Evolutionary conservation across 768 basidiomycete genomes (phyloP).

Genomic region (Leccinellum albellum): DNA sequence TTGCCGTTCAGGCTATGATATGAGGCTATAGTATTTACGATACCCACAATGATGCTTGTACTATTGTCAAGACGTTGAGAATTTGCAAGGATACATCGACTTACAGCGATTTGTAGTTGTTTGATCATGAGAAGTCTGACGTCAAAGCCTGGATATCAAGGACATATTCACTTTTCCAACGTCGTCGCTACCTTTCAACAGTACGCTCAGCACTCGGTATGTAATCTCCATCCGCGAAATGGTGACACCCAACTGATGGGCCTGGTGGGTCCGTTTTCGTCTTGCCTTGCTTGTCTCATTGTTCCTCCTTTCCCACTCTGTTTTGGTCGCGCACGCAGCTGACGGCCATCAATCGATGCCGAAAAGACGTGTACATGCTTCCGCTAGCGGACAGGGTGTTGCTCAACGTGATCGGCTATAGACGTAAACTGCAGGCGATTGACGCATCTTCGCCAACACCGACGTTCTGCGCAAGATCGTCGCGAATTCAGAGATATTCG

Average conservation of each 20-base stretch:
- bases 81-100: background rate
- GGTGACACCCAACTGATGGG: background rate
- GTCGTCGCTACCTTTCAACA: conserved; percentile 72
- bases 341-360: conserved; percentile 57
- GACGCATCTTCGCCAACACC: conserved; percentile 81
- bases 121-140: no score
- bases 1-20: conserved; percentile 66
- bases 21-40: conserved; percentile 36
- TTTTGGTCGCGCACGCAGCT: conserved; percentile 35
- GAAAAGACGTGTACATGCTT: conserved; percentile 75
- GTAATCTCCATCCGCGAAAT: background rate
- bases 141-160: no score
- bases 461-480: conserved; percentile 70
- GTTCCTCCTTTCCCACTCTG: no score
- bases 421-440: conserved; percentile 71
- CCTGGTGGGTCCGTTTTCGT: background rate
- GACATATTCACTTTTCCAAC: conserved; percentile 69
- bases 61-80: background rate
- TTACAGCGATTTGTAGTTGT: background rate
- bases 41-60: background rate
- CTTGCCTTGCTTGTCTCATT: no score
- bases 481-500: conserved; percentile 79
- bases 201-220: conserved; percentile 66
- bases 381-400: conserved; percentile 66
- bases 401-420: conserved; percentile 67